phyloP scores from a whole-genome alignment of 75 land plant species.

The Cupressus sempervirens region DNA sequence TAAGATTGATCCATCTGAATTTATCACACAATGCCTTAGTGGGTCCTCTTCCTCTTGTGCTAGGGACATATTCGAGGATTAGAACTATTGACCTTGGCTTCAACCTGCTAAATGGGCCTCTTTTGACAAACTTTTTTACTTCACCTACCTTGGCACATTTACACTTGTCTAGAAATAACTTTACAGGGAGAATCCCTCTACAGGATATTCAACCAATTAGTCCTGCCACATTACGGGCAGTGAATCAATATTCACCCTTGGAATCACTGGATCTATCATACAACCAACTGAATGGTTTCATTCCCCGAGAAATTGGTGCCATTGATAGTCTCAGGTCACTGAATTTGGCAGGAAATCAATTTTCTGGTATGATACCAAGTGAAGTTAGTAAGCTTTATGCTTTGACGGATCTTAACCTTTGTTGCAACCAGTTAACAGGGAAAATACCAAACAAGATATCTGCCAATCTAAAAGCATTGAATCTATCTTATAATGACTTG shows the following conservation, averaged over 20 bases:
- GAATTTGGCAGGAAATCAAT: conserved; percentile 34
- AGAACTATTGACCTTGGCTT: conserved; percentile 57
- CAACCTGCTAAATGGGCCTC: conserved; percentile 52
- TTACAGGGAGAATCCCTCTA: conserved; percentile 50
- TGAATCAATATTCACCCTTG: conserved; percentile 21
- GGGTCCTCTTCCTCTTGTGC: conserved; percentile 52
- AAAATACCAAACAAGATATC: conserved; percentile 61
- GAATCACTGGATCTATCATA: conserved; percentile 59
- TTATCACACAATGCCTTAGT: conserved; percentile 53
- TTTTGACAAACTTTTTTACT: conserved; percentile 46
- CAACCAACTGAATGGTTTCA: conserved; percentile 54
- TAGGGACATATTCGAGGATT: conserved; percentile 53
- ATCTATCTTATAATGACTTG: conserved; percentile 67
- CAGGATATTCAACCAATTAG: not conserved
- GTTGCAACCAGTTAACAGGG: conserved; percentile 60
- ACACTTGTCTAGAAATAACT: conserved; percentile 55
- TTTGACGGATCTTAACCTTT: conserved; percentile 52
- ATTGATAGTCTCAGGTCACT: conserved; percentile 26
- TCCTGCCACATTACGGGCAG: conserved; percentile 4
- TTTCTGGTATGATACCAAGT: conserved; percentile 37
- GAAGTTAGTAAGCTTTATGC: conserved; percentile 29
- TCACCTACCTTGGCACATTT: conserved; percentile 46
- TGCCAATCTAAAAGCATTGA: conserved; percentile 29
- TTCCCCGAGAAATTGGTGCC: conserved; percentile 40
- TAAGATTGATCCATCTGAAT: conserved; percentile 47